Evolutionary conservation across 768 basidiomycete genomes (phyloP).

Genomic region (Amanita polypyramis): DNA sequence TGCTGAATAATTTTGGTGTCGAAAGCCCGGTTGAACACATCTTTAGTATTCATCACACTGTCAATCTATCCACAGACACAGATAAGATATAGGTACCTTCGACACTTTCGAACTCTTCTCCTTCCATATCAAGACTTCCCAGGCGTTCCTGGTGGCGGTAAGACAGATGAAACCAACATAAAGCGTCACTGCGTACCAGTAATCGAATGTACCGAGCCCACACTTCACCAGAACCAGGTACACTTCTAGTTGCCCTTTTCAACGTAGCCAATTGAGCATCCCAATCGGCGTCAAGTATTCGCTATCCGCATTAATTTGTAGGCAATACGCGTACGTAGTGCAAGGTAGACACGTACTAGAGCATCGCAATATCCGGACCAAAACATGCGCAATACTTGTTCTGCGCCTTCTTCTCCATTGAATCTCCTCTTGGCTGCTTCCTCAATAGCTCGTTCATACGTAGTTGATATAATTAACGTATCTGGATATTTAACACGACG

Average conservation of each 20-base stretch:
- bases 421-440: slow-evolving; percentile 57
- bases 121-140: slow-evolving; percentile 18
- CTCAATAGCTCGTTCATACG: slow-evolving; percentile 69
- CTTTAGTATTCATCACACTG: slow-evolving; percentile 20
- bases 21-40: slow-evolving; percentile 48
- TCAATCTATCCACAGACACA: slow-evolving; percentile 6
- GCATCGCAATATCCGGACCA: slow-evolving; percentile 71
- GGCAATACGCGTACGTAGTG: neutral
- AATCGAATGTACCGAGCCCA: slow-evolving; percentile 73
- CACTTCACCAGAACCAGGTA: slow-evolving; percentile 66
- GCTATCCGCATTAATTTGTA: slow-evolving; percentile 20
- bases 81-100: slow-evolving; percentile 14
- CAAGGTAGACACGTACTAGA: slow-evolving; percentile 33
- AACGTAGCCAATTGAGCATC: slow-evolving; percentile 32
- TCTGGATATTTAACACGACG: slow-evolving; percentile 51
- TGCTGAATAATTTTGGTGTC: slow-evolving; percentile 40
- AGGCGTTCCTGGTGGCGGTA: slow-evolving; percentile 29
- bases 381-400: slow-evolving; percentile 48
- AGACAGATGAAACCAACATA: slow-evolving; percentile 2
- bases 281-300: slow-evolving; percentile 33
- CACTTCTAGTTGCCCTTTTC: slow-evolving; percentile 57
- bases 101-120: slow-evolving; percentile 21
- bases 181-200: slow-evolving; percentile 32
- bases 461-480: slow-evolving; percentile 37
- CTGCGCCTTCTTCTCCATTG: slow-evolving; percentile 41